phyloP scores from a whole-genome alignment of 2,329 filamentous ascomycete genomes.

The Colletotrichum tropicicola region DNA sequence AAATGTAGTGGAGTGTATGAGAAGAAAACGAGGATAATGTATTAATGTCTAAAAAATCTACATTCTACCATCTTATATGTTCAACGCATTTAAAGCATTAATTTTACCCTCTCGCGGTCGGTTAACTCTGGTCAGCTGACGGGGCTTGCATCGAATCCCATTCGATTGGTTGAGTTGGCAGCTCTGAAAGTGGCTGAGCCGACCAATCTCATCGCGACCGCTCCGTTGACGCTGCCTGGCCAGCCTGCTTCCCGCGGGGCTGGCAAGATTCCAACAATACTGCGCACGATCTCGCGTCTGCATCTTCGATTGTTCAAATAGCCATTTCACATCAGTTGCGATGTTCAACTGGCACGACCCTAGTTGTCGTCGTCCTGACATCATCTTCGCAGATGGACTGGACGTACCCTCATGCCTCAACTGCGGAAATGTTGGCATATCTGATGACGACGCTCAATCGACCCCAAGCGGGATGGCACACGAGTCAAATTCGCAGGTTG shows the following conservation, averaged over 20 bases:
- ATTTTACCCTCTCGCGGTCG: too few relatives aligned
- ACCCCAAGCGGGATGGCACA: not conserved
- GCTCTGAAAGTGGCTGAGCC: too few relatives aligned
- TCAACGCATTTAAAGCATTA: not conserved
- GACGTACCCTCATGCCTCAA: not conserved
- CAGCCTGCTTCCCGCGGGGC: too few relatives aligned
- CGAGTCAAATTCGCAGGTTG: not conserved
- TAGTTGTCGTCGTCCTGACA: not conserved
- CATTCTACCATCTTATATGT: not conserved
- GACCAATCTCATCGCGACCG: too few relatives aligned
- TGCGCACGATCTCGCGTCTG: too few relatives aligned
- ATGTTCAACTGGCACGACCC: constrained; percentile 2
- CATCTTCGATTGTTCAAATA: too few relatives aligned
- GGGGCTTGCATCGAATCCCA: too few relatives aligned
- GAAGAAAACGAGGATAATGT: not conserved
- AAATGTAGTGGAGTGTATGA: not conserved
- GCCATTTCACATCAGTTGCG: not conserved
- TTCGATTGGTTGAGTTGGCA: too few relatives aligned
- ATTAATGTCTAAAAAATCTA: not conserved
- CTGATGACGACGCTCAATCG: not conserved
- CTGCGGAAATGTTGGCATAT: not conserved
- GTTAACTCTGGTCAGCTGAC: too few relatives aligned
- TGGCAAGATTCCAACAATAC: too few relatives aligned
- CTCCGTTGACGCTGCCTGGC: too few relatives aligned
- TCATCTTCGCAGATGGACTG: not conserved